Evolutionary conservation across 306 rosid species (phyloP).

Genomic region (Trifolium fragiferum): DNA sequence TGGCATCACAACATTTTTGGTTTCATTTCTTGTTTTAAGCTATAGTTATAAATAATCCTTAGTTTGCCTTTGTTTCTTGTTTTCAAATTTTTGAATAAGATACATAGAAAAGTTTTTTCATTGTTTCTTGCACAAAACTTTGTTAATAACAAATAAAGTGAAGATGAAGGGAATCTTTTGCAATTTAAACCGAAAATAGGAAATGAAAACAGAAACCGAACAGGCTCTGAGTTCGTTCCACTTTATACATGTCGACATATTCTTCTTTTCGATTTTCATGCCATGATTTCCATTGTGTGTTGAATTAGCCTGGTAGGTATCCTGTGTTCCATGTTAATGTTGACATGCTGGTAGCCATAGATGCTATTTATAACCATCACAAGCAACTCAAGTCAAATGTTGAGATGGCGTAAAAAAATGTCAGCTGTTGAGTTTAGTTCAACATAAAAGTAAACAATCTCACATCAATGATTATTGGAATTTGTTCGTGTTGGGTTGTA

Average conservation of each 20-base stretch:
- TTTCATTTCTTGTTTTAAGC: slow-evolving; percentile 5
- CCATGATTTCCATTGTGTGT: background rate
- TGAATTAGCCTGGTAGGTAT: slow-evolving; percentile 22
- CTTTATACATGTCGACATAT: slow-evolving; percentile 25
- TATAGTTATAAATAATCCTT: background rate
- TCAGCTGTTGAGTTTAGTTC: slow-evolving; percentile 26
- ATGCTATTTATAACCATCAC: slow-evolving; percentile 14
- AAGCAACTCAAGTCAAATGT: background rate
- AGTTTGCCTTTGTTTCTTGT: background rate
- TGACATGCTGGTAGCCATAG: background rate
- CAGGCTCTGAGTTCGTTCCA: background rate
- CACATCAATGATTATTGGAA: background rate
- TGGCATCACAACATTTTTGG: background rate
- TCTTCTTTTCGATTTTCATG: slow-evolving; percentile 20
- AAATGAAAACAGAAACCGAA: background rate
- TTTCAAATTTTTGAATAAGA: background rate
- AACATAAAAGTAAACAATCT: background rate
- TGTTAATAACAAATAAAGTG: background rate
- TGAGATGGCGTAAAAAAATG: too few relatives aligned
- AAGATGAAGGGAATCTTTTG: background rate
- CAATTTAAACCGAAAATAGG: background rate
- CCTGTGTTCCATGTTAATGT: slow-evolving; percentile 2
- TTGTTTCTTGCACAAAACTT: background rate
- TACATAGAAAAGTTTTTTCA: background rate
- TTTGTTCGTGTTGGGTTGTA: background rate